Conservation (phyloP, 1,139 yeast genomes). For the Debaryomycetaceae sp. region DNA sequence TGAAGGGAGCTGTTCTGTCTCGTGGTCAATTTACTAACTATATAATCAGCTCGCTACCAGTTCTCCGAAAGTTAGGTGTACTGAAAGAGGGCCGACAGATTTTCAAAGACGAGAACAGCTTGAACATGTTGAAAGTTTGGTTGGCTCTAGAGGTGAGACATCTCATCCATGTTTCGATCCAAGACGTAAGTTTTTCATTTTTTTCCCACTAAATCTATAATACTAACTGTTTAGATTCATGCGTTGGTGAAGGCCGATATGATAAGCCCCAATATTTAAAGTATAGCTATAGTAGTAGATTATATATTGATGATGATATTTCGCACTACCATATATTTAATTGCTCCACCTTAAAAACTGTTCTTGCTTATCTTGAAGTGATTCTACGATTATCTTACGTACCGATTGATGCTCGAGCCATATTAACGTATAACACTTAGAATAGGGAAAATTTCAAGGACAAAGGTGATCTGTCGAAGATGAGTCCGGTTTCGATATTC, state of each 20-base stretch:
- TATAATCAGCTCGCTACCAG: slow-evolving; percentile 70
- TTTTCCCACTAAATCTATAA: not conserved
- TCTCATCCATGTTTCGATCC: slow-evolving; percentile 79
- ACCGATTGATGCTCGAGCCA: no score
- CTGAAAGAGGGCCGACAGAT: slow-evolving; percentile 62
- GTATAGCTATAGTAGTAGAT: not conserved
- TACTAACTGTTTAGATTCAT: slow-evolving; percentile 37
- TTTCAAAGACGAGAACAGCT: slow-evolving; percentile 53
- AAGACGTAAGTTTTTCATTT: slow-evolving; percentile 54
- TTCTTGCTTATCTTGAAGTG: no score
- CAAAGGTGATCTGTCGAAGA: not conserved
- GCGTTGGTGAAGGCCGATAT: slow-evolving; percentile 48
- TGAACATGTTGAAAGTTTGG: slow-evolving; percentile 90
- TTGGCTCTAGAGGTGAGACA: slow-evolving; percentile 84
- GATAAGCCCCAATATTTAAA: slow-evolving; percentile 44
- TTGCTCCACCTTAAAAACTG: not conserved
- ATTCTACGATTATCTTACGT: no score
- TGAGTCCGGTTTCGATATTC: not conserved
- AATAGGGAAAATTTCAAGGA: no score
- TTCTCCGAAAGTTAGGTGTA: slow-evolving; percentile 76
- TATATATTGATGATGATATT: no score
- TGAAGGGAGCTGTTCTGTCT: not conserved
- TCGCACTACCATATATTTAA: not conserved
- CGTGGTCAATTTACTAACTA: slow-evolving; percentile 24
- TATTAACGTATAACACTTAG: no score